Evolutionary conservation across 805 yeast genomes (phyloP).

Genomic region (Candida mattraensis): DNA sequence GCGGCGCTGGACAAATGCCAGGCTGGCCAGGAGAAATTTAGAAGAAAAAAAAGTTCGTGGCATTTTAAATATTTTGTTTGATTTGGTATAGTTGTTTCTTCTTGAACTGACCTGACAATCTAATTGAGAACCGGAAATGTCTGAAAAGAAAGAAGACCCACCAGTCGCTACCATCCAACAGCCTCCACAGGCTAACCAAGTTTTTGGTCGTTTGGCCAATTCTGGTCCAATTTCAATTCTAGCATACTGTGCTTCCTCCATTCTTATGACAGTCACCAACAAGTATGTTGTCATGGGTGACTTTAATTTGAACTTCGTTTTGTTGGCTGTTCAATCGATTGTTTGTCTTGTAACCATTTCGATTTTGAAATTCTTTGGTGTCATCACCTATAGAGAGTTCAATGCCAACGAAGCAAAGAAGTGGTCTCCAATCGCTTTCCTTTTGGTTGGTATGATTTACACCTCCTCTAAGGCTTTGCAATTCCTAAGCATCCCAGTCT

Average conservation of each 20-base stretch:
- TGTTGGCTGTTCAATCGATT: conserved; percentile 82
- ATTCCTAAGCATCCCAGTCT: conserved; percentile 88
- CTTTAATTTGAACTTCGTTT: conserved; percentile 80
- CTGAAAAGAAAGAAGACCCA: conserved; percentile 30
- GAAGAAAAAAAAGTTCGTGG: conserved; percentile 5
- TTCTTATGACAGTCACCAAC: conserved; percentile 96
- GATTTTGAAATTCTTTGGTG: conserved; percentile 67
- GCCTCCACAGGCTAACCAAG: conserved; percentile 19
- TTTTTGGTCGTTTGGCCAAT: conserved; percentile 38
- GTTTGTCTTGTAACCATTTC: conserved; percentile 79
- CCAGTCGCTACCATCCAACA: conserved; percentile 22
- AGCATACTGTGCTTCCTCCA: conserved; percentile 90
- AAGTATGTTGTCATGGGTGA: conserved; percentile 84
- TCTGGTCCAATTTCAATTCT: conserved; percentile 69
- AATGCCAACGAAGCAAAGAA: conserved; percentile 87
- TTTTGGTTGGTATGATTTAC: conserved; percentile 91
- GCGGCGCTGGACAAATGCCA: conserved; percentile 9
- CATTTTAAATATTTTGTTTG: conserved; percentile 5
- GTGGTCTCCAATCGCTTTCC: conserved; percentile 92
- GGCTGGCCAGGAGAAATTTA: conserved; percentile 10
- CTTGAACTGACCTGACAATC: too few relatives aligned
- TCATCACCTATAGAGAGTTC: conserved; percentile 84
- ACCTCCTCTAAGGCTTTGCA: conserved; percentile 95
- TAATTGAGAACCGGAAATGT: too few relatives aligned
- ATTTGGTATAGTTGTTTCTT: too few relatives aligned